These are phyloP conservation scores for Corynespora cassiicola DNA, from an alignment of 2,329 filamentous ascomycete species.

Conservation along the genomic window DNA sequence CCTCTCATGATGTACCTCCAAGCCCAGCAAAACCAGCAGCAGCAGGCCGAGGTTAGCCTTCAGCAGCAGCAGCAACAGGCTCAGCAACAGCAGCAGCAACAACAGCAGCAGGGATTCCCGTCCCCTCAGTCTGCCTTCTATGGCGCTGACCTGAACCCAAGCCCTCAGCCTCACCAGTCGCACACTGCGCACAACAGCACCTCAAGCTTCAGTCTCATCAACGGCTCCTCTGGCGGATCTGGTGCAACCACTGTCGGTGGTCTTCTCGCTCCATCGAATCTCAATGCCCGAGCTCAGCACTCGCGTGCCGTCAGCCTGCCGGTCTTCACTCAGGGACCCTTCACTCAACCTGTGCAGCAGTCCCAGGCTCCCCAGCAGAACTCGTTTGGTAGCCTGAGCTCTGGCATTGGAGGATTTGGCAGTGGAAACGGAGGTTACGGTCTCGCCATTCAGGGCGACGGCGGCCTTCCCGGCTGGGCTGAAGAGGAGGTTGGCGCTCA, in stretches of 20 bases:
- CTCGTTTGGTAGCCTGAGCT: constrained; percentile 65
- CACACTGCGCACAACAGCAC: constrained; percentile 62
- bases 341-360: constrained; percentile 51
- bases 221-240: constrained; percentile 50
- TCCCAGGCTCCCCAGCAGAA: constrained; percentile 47
- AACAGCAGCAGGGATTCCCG: constrained; percentile 68
- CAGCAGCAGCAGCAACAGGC: constrained; percentile 35
- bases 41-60: constrained; percentile 47
- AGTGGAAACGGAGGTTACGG: constrained; percentile 62
- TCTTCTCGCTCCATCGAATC: constrained; percentile 74
- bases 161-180: constrained; percentile 67
- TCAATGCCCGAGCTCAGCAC: constrained; percentile 65
- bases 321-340: constrained; percentile 67
- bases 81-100: constrained; percentile 55
- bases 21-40: constrained; percentile 62
- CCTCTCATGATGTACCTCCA: constrained; percentile 92
- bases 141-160: constrained; percentile 68
- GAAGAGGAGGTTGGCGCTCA: constrained; percentile 68
- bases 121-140: constrained; percentile 84
- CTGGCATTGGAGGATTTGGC: constrained; percentile 64
- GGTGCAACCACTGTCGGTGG: constrained; percentile 76
- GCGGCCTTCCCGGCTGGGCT: constrained; percentile 66
- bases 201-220: constrained; percentile 57
- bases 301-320: constrained; percentile 91
- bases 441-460: constrained; percentile 65